Evolutionary conservation across 495 filamentous ascomycete genomes (phyloP), one percentile per base, ranked within the genome.

Genomic region (Massariosphaeria phaeospora): DNA sequence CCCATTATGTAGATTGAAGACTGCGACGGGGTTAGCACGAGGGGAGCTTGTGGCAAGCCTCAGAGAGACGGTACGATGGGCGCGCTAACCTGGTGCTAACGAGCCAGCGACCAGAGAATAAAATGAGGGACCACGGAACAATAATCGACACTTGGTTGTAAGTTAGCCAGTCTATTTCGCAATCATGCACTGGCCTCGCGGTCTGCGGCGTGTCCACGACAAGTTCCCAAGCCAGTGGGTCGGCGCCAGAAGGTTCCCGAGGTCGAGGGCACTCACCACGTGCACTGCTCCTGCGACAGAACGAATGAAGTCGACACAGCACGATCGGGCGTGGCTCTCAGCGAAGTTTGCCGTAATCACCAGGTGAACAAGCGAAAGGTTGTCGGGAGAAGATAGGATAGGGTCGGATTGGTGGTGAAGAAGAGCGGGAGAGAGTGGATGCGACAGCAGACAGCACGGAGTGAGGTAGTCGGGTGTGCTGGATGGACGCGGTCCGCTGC

Each of bases 1-100:
- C 72, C 71, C 69, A 78, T 73, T 36, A 35, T 36, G 40, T 46
- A 9, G 6, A n/a, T 17, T 47, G 25, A 10, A 17, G 20, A 21
- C 7, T 17, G 20, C 29, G 38, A 21, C 24, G 38, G 38, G 6
- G 38, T 40, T 21, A 40, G 38, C 15, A 17, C 13, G 35, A 15
- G 35, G 34, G 13, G 34, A 13, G 34, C 12, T 13, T 4, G 12
- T 36, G 34, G 34, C 34, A 17, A 17, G 34, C 13, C 34, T 36
- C 5, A 36, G 12, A 13, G 13, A 5, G 4, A 36, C 34, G 34
- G 13, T 17, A n/a, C 34, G 12, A 36, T 17, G n/a, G n/a, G n/a
- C n/a, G n/a, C 34, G 18, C 34, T 36, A 3, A 17, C 13, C 34
- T n/a, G 34, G 34, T n/a, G 4, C 34, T n/a, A 36, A 36, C 34